Evolutionary conservation across 2,329 filamentous ascomycete genomes (phyloP).

Genomic region (Leptoxyphium fumago): DNA sequence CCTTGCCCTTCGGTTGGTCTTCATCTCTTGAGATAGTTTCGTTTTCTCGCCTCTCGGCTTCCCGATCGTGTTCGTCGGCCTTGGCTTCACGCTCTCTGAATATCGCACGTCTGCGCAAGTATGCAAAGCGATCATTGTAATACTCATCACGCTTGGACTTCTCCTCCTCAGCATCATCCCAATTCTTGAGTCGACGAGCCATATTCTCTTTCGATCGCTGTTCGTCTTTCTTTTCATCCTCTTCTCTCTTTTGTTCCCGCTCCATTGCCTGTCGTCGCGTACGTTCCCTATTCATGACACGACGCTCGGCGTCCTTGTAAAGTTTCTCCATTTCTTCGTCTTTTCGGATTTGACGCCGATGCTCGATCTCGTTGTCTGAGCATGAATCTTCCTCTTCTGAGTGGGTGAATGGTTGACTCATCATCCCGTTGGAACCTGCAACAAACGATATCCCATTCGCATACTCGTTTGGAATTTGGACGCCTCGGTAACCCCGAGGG

Average conservation of each 20-base stretch:
- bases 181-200: slow-evolving; percentile 59
- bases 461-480: slow-evolving; percentile 54
- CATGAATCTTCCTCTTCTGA: slow-evolving; percentile 76
- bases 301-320: slow-evolving; percentile 72
- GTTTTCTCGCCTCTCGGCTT: slow-evolving; percentile 60
- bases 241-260: slow-evolving; percentile 68
- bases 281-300: slow-evolving; percentile 81
- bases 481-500: slow-evolving; percentile 42
- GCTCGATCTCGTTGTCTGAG: slow-evolving; percentile 73
- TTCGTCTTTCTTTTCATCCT: slow-evolving; percentile 52
- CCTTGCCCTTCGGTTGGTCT: slow-evolving; percentile 69
- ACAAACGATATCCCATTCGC: slow-evolving; percentile 72
- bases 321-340: slow-evolving; percentile 63
- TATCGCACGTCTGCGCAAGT: slow-evolving; percentile 64
- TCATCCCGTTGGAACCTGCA: slow-evolving; percentile 56
- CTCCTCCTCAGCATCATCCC: slow-evolving; percentile 78
- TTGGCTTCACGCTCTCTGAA: slow-evolving; percentile 61
- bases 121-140: slow-evolving; percentile 72
- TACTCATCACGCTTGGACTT: slow-evolving; percentile 71
- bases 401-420: slow-evolving; percentile 35
- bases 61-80: slow-evolving; percentile 70
- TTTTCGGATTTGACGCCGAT: slow-evolving; percentile 54
- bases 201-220: slow-evolving; percentile 52
- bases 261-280: slow-evolving; percentile 72
- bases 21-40: slow-evolving; percentile 45